These are phyloP conservation scores for Ceratocystis variospora DNA, from an alignment of 2,329 filamentous ascomycete genomes.

Conservation along the genomic window DNA sequence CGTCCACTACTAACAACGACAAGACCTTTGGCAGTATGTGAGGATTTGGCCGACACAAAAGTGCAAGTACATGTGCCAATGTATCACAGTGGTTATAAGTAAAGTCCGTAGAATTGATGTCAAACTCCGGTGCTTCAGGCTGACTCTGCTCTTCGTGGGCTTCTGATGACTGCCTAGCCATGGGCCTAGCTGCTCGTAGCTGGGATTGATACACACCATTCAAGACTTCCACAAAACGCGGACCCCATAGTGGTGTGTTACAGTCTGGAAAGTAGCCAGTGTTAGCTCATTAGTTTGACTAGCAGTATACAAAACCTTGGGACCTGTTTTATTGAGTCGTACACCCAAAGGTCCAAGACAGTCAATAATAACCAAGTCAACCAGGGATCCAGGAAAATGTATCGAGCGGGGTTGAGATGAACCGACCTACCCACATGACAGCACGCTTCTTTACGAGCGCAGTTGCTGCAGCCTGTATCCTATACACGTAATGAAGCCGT, in stretches of 20 bases:
- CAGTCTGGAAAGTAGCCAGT: constrained; percentile 29
- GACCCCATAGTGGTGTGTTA: constrained; percentile 30
- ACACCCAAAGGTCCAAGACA: background rate
- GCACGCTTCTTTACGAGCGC: constrained; percentile 45
- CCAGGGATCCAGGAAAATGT: background rate
- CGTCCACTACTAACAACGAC: constrained; percentile 62
- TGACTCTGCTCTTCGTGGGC: background rate
- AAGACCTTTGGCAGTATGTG: constrained; percentile 49
- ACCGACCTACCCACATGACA: constrained; percentile 74
- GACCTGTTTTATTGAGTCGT: background rate
- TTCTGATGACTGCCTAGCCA: background rate
- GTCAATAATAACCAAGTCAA: background rate
- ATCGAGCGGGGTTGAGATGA: constrained; percentile 18
- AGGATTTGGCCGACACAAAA: constrained; percentile 54
- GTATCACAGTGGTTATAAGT: constrained; percentile 41
- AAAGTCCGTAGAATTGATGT: constrained; percentile 25
- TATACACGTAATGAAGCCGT: constrained; percentile 27
- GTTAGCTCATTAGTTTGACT: constrained; percentile 5
- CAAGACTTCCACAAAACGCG: constrained; percentile 23
- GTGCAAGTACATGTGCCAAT: constrained; percentile 59
- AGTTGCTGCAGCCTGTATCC: constrained; percentile 55
- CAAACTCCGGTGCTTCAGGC: constrained; percentile 11
- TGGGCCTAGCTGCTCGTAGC: background rate
- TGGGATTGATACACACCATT: constrained; percentile 12
- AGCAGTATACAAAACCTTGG: background rate